Base-by-base conservation (phyloP, 306 rosid species). In the Lithocarpus polystachyus region DNA sequence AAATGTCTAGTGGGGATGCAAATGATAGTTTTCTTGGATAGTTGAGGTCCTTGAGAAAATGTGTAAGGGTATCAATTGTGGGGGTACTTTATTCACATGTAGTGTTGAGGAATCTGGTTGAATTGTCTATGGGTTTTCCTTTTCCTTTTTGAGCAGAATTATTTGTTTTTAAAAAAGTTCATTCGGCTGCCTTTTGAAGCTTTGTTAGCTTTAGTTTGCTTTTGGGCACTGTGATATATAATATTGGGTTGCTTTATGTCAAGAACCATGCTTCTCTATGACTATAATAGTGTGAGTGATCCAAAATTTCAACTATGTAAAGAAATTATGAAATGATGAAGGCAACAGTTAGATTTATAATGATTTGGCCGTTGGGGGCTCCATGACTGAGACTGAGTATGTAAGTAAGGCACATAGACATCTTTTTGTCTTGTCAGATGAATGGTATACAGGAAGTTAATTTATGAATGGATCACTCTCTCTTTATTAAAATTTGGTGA, bases 11-110 rank as follows among this genome's bases (percentile, higher is more conserved):
- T 48, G 53, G 53, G 15, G 53, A 10, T 48, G 53, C 53, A 48
- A 48, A 48, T 48, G 53, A 48, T 48, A 10, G 15, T 48, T 48
- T 48, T 48, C 53, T 48, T 48, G 53, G 53, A 48, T 48, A 13
- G 53, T 48, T 48, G 53, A 48, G 53, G 17, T 48, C 53, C 53
- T 43, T 70, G 60, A 65, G 74, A 57, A 76, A 40, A 26, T 81
- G 75, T 75, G 18, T 77, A 61, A 60, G 64, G 59, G 79, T 55
- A 43, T 85, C 84, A 70, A 78, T 87, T 54, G 5, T 14, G 53
- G 43, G 65, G 65, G 26, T 29, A 82, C 92, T 93, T 93, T 92
- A 85, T 86, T 79, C 86, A 83, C 90, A 83, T 84, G 89, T 18
- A n/a, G 62, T 80, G 74, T 57, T 72, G 68, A 80, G 85, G 97